Evolutionary conservation across 164 flowering plant species (phyloP).

Genomic region (Cinnamomum micranthum): DNA sequence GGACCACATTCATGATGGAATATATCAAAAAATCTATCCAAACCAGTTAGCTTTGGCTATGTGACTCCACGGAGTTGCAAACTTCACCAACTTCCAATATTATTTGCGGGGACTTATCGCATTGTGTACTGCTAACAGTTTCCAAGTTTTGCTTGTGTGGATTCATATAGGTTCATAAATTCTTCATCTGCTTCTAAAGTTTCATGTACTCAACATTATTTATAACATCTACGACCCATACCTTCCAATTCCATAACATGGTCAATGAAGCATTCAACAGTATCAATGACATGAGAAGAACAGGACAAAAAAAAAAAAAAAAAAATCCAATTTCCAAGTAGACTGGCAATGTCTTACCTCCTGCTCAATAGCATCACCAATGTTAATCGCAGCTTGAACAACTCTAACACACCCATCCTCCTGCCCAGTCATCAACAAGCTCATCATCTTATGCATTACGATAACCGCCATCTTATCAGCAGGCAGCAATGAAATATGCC

Average conservation of each 20-base stretch:
- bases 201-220: neutral
- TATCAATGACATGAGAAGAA: neutral
- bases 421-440: constrained; percentile 54
- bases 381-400: constrained; percentile 73
- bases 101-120: neutral
- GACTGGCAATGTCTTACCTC: constrained; percentile 46
- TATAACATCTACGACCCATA: neutral
- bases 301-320: neutral
- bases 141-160: neutral
- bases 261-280: neutral
- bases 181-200: neutral
- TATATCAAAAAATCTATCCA: too few species aligned
- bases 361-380: constrained; percentile 80
- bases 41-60: too few species aligned
- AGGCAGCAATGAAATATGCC: constrained; percentile 59
- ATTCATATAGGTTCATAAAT: neutral
- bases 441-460: constrained; percentile 95
- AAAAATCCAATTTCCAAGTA: neutral
- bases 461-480: constrained; percentile 93
- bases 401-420: constrained; percentile 59
- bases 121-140: neutral
- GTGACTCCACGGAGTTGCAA: neutral
- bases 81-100: neutral
- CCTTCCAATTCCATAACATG: neutral
- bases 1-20: too few species aligned